Conservation (phyloP, 441 rosid genomes). For the Brassica hybrid region DNA sequence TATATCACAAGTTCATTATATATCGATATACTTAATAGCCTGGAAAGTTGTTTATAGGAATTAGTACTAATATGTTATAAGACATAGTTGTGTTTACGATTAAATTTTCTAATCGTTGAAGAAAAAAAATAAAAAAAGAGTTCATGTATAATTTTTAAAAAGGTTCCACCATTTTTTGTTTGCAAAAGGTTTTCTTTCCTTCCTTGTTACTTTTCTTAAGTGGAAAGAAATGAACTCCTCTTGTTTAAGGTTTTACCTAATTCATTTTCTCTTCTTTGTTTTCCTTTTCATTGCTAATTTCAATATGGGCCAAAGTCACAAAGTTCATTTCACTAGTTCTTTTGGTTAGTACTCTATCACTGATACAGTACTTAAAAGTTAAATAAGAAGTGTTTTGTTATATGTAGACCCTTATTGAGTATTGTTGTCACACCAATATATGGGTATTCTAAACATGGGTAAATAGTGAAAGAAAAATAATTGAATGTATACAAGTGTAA, state of each 20-base stretch:
- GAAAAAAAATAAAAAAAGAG: background rate
- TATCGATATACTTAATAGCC: too few species aligned
- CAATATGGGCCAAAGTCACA: background rate
- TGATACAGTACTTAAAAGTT: background rate
- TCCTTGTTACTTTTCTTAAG: conserved; percentile 14
- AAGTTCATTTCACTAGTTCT: background rate
- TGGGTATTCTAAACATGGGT: background rate
- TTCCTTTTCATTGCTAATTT: background rate
- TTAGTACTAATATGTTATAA: background rate
- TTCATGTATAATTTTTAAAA: background rate
- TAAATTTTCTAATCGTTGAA: background rate
- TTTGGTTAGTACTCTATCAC: background rate
- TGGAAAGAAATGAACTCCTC: background rate
- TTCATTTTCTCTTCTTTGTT: background rate
- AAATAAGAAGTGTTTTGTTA: background rate
- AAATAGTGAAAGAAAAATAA: background rate
- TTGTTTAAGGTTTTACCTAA: conserved; percentile 5
- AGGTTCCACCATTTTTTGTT: background rate
- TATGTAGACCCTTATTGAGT: background rate
- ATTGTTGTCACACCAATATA: background rate
- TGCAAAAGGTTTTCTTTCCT: background rate
- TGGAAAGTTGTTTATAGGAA: background rate
- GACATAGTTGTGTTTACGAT: background rate
- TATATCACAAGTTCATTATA: too few species aligned
- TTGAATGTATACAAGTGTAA: background rate